Conservation (phyloP, 2,329 filamentous ascomycete species). For the Colletotrichum limetticola region DNA sequence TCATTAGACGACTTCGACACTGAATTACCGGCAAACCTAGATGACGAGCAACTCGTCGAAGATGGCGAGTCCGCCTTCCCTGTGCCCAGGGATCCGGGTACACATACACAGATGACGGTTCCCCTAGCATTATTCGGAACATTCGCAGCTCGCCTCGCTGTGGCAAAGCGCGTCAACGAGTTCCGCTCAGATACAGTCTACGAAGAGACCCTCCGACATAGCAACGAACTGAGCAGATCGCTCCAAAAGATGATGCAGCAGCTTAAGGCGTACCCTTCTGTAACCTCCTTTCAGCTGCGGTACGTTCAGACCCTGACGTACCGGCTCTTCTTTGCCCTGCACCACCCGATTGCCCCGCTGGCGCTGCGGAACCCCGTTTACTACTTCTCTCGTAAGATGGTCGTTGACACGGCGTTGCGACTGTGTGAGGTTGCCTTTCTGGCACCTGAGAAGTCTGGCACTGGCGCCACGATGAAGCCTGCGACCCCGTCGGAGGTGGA, state of each 20-base stretch:
- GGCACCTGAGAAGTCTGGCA: conserved; percentile 32
- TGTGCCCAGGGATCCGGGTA: conserved; percentile 38
- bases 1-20: conserved; percentile 61
- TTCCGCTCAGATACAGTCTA: conserved; percentile 55
- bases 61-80: conserved; percentile 38
- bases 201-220: conserved; percentile 58
- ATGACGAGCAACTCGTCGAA: conserved; percentile 62
- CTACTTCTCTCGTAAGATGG: conserved; percentile 64
- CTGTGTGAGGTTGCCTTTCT: conserved; percentile 38
- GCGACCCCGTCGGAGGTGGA: conserved; percentile 36
- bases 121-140: conserved; percentile 58
- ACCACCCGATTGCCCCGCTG: conserved; percentile 59
- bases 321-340: conserved; percentile 63
- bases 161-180: conserved; percentile 59
- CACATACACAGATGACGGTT: conserved; percentile 61
- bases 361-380: conserved; percentile 58
- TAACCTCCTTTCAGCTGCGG: conserved; percentile 53
- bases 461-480: conserved; percentile 12
- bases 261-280: conserved; percentile 37
- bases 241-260: conserved; percentile 49
- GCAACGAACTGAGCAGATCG: conserved; percentile 54
- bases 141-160: conserved; percentile 53
- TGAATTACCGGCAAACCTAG: conserved; percentile 58
- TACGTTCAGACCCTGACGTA: conserved; percentile 56
- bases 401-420: conserved; percentile 51